A percentile compares a stretch with the other conserved stretches of the same genome.
Conservation (phyloP, 176 grass and related monocot genomes). For the Dendrocalamus sinicus region DNA sequence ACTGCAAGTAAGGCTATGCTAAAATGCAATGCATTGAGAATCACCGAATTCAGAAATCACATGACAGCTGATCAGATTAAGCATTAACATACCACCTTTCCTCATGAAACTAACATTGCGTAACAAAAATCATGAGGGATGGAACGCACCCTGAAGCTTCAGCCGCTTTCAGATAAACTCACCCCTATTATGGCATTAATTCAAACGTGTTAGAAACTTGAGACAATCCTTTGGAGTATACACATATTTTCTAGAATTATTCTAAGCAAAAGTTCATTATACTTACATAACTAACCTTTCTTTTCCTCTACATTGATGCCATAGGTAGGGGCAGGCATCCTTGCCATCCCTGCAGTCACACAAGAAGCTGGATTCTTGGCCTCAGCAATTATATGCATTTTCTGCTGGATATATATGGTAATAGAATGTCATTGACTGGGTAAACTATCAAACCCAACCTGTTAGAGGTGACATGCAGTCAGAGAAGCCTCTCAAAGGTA, state of each 20-base stretch:
- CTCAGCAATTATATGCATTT: constrained; percentile 44
- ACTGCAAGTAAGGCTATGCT: background rate
- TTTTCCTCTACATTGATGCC: constrained; percentile 17
- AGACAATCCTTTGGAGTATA: background rate
- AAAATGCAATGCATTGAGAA: constrained; percentile 8
- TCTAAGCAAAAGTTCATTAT: background rate
- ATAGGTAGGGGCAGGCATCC: constrained; percentile 92
- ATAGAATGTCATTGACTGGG: constrained; percentile 61
- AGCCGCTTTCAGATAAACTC: constrained; percentile 13
- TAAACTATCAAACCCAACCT: constrained; percentile 62
- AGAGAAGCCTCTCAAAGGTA: constrained; percentile 52
- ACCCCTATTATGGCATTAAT: background rate
- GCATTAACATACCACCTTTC: background rate
- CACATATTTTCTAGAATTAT: background rate
- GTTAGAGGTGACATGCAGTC: constrained; percentile 55
- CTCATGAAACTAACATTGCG: background rate
- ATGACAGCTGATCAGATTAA: background rate
- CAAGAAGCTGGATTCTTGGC: constrained; percentile 88
- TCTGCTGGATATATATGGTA: constrained; percentile 92
- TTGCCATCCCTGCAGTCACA: constrained; percentile 93
- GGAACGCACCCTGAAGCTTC: constrained; percentile 40
- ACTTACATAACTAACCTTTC: background rate
- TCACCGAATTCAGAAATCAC: background rate
- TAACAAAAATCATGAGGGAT: constrained; percentile 1
- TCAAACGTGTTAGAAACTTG: background rate